Evolutionary conservation across 108 stramenopile genomes (phyloP).

Genomic region (Cyclotella choctawhatcheeana): DNA sequence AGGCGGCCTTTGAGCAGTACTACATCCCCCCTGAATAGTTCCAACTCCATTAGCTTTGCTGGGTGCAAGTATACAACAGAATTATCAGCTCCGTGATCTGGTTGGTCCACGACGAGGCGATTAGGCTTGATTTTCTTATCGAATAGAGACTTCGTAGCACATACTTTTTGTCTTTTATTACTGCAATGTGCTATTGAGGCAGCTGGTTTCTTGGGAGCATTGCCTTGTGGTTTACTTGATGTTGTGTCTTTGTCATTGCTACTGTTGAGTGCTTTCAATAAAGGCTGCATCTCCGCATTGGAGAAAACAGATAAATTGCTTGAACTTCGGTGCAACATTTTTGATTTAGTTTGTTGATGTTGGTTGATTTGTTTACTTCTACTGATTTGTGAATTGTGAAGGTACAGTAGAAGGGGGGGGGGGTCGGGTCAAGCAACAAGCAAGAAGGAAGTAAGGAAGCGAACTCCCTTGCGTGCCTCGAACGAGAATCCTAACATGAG

Average conservation of each 20-base stretch:
- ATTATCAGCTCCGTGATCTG: conserved; percentile 75
- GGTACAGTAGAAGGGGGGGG: no score
- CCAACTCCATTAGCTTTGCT: conserved; percentile 73
- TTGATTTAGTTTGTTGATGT: no score
- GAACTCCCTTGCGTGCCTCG: no score
- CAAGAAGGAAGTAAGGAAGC: no score
- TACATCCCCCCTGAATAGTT: conserved; percentile 80
- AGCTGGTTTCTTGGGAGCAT: not conserved
- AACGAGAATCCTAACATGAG: no score
- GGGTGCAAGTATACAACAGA: conserved; percentile 51
- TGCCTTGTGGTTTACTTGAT: not conserved
- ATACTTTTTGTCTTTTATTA: conserved; percentile 18
- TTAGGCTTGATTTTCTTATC: conserved; percentile 75
- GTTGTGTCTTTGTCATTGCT: conserved; percentile 3
- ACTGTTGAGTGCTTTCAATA: conserved; percentile 1
- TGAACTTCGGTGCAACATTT: conserved; percentile 26
- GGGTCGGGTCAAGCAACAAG: no score
- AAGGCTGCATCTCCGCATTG: conserved; percentile 7
- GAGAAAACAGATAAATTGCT: conserved; percentile 35
- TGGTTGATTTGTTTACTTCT: no score
- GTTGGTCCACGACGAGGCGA: conserved; percentile 81
- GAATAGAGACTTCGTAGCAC: not conserved
- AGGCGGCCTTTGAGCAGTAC: conserved; percentile 80
- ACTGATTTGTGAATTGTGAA: no score
- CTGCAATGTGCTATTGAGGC: not conserved